Conservation (phyloP, 306 rosid genomes). For the Casuarina equisetifolia region DNA sequence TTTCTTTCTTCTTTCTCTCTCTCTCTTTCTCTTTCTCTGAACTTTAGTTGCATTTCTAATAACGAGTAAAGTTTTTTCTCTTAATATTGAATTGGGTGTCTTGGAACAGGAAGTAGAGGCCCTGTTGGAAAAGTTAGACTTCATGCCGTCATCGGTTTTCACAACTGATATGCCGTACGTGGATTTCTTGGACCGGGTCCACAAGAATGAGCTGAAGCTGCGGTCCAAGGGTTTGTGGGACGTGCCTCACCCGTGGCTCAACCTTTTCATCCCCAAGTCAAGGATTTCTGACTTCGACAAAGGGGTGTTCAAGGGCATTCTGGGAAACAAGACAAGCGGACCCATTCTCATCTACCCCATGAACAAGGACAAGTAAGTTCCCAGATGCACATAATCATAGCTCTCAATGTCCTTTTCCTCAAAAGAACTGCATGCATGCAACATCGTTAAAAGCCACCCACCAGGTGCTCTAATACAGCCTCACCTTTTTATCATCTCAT, state of each 20-base stretch:
- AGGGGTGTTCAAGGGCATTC: conserved; percentile 90
- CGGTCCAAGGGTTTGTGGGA: conserved; percentile 89
- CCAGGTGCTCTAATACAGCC: background rate
- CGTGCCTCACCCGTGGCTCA: conserved; percentile 97
- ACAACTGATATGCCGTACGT: conserved; percentile 79
- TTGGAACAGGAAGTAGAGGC: conserved; percentile 60
- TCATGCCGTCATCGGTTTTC: conserved; percentile 69
- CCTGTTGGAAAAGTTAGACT: conserved; percentile 56
- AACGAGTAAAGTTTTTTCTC: background rate
- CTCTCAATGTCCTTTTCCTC: background rate
- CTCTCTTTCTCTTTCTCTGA: background rate
- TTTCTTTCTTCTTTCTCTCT: background rate
- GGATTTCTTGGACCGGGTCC: conserved; percentile 93
- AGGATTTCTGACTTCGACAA: conserved; percentile 74
- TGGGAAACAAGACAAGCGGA: conserved; percentile 89
- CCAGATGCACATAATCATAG: conserved; percentile 6
- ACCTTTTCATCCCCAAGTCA: conserved; percentile 91
- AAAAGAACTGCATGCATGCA: conserved; percentile 22
- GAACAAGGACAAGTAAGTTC: conserved; percentile 80
- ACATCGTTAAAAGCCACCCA: background rate
- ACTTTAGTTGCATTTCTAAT: conserved; percentile 10
- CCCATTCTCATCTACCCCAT: conserved; percentile 97
- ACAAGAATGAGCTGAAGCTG: conserved; percentile 88
- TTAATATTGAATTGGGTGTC: background rate
- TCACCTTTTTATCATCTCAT: no score